Base-by-base conservation (phyloP, 345 rosid species). In the Microthlaspi erraticum region DNA sequence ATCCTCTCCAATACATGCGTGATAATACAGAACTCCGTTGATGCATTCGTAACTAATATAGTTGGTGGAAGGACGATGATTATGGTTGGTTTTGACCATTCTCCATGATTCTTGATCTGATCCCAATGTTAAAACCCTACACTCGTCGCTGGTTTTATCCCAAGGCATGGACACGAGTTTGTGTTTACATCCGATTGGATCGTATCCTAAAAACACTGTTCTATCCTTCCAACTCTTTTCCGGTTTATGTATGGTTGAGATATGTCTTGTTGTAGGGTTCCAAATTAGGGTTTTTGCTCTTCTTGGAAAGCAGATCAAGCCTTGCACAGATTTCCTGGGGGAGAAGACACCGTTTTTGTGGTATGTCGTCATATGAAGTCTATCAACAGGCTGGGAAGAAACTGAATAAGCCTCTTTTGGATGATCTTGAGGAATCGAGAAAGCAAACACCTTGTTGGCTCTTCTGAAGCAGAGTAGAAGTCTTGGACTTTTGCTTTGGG, bases 61-160 rank as follows among this genome's bases (percentile, higher is more conserved):
- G 34, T 6, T 19, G n/a, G n/a, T n/a, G 42, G 4, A 32, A 63
- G 55, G 2, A 1, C 13, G 32, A 48, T 64, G 68, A 0, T 19
- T 64, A 16, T 34, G 59, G 54, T 48, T 48, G 6, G 66, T 60
- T 31, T 49, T 18, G 23, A 70, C 2, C 10, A 0, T 29, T 60
- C 67, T 29, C 74, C 74, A 70, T 29, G 60, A 38, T 49, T 39
- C n/a, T 59, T 70, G 43, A 43, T 5, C 18, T 38, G 60, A 59
- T 48, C 59, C 74, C 42, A 59, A 7, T 49, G 60, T 60, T 17
- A 49, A 39, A 31, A 70, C 66, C 7, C 14, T 0, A 38, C 50
- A 26, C 20, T 37, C 66, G 11, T 59, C 46, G 1, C 34, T n/a
- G 18, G 29, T 36, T 5, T 32, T 7, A 26, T 20, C 8, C 17